phyloP scores from a whole-genome alignment of 2,329 filamentous ascomycete genomes.

The Microsporum audouinii region DNA sequence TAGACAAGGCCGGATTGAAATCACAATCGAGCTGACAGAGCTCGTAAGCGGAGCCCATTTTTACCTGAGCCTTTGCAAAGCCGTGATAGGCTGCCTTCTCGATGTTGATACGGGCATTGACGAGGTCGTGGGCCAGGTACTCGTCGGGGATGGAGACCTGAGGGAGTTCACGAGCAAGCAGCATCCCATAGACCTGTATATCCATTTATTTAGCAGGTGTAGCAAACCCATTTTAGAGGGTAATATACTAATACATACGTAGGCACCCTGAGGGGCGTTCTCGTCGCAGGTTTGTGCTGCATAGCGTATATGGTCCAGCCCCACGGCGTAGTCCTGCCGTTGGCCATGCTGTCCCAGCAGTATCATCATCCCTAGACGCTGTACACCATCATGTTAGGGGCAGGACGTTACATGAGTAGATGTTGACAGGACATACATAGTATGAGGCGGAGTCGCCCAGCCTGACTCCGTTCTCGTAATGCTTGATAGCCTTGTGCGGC shows the following conservation, averaged over 20 bases:
- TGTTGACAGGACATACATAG: conserved; percentile 37
- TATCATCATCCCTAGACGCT: conserved; percentile 94
- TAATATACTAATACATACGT: conserved; percentile 37
- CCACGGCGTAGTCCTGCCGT: conserved; percentile 63
- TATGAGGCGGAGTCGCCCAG: conserved; percentile 78
- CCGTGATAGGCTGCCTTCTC: conserved; percentile 94
- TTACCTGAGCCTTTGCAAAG: conserved; percentile 90
- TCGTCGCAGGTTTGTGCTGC: conserved; percentile 85
- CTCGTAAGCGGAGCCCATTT: conserved; percentile 95
- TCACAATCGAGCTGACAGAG: conserved; percentile 87
- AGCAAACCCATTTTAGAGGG: not conserved
- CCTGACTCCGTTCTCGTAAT: conserved; percentile 73
- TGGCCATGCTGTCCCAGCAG: conserved; percentile 88
- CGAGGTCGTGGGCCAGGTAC: conserved; percentile 59
- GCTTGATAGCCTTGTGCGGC: conserved; percentile 75
- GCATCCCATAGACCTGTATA: conserved; percentile 69
- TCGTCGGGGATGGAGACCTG: conserved; percentile 70
- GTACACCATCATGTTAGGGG: conserved; percentile 21
- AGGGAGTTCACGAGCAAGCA: conserved; percentile 79
- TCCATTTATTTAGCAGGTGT: not conserved
- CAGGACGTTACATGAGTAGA: too few species aligned
- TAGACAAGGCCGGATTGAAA: conserved; percentile 80
- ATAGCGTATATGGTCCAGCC: conserved; percentile 68
- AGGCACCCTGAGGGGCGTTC: conserved; percentile 92
- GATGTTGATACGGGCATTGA: conserved; percentile 70